Evolutionary conservation across 176 grass and related monocot species (phyloP).

Genomic region (Lolium perenne): DNA sequence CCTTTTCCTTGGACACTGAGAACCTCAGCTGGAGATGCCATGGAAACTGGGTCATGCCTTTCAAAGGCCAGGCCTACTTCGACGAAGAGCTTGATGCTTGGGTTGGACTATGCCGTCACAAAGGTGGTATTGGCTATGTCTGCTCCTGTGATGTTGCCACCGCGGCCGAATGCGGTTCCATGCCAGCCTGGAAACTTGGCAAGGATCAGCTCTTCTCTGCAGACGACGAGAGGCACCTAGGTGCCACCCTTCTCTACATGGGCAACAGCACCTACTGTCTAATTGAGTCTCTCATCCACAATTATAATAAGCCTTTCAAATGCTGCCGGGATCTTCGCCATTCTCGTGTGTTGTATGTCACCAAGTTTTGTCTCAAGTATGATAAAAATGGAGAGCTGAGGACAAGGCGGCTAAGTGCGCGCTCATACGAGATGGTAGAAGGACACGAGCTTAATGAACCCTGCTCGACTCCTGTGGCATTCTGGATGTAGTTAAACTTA

Average conservation of each 20-base stretch:
- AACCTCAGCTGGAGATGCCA: too few species aligned
- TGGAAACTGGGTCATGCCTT: too few species aligned
- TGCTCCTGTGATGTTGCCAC: background rate
- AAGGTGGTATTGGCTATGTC: background rate
- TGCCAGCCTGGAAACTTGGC: background rate
- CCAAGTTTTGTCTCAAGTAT: background rate
- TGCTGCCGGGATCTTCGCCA: too few species aligned
- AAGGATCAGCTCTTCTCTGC: background rate
- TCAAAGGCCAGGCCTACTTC: background rate
- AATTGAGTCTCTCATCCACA: background rate
- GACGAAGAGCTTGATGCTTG: background rate
- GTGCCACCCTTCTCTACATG: background rate
- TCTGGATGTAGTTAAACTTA: background rate
- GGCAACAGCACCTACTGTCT: background rate
- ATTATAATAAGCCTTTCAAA: too few species aligned
- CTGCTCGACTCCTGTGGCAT: background rate
- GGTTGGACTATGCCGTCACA: background rate
- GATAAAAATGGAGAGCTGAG: constrained; percentile 6
- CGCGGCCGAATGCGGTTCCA: background rate
- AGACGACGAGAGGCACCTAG: background rate
- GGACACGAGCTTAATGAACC: background rate
- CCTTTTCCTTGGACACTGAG: background rate
- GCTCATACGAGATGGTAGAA: background rate
- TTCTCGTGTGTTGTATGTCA: background rate
- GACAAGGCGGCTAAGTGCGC: background rate